Base-by-base conservation (phyloP, 2,329 filamentous ascomycete genomes). In the Alternaria atra region DNA sequence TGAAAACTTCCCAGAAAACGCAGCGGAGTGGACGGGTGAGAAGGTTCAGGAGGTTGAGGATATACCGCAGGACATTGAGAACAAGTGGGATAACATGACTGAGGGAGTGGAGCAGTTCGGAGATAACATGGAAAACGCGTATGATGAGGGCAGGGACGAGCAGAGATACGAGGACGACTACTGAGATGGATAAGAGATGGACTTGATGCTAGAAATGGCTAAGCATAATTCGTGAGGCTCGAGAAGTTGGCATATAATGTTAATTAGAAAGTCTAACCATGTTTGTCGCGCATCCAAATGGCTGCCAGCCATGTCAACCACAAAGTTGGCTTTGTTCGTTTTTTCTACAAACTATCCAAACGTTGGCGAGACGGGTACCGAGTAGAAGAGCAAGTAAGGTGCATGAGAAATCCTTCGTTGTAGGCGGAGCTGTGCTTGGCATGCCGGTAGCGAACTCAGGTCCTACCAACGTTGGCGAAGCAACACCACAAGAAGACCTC, bases 1-100 rank as follows among this genome's bases (percentile, higher is more conserved):
- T 2, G 70, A 73, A n/a, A 50, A 73, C 15, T 70, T 73, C 52
- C 70, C 70, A 0, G 70, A 71, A 20, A 58, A 73, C 23, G 69
- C 70, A 5, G 70, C 70, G 1, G 52, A 53, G 1, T 73, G 70
- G 70, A 66, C 66, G 0, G 70, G 70, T 9, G 62, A 70, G 44
- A 70, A 73, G 44, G 70, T 73, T 13, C 69, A 72, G 37, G 69
- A 47, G 7, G 58, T 73, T 0, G 70, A 73, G 44, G 69, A 73
- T 35, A 67, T 72, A 12, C 67, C 68, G 4, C 55, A 72, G n/a
- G 63, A 69, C 32, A 65, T 72, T 10, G 68, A 68, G 44, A 66
- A 70, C 20, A 66, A 61, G 54, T 73, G 69, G 69, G 70, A 73
- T 44, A 60, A 66, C 39, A 61, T 53, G n/a, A 61, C 60, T 5